phyloP scores from a whole-genome alignment of 2,329 filamentous ascomycete species.

The Exophiala spinifera region DNA sequence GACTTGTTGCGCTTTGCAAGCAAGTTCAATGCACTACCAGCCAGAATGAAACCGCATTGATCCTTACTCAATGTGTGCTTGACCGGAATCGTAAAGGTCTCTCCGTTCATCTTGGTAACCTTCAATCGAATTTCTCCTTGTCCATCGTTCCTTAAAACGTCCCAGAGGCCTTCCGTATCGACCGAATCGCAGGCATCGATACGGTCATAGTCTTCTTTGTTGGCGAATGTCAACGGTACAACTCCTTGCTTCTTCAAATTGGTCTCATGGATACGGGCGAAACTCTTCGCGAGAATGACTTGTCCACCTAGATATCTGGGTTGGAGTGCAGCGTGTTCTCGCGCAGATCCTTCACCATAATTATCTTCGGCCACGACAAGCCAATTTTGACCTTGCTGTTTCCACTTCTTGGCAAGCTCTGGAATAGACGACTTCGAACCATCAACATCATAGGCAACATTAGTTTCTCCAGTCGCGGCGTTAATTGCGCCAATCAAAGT shows the following conservation, averaged over 20 bases:
- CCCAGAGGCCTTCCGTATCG: slow-evolving; percentile 74
- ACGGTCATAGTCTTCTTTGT: slow-evolving; percentile 82
- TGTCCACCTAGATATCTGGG: slow-evolving; percentile 85
- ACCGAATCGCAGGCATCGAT: slow-evolving; percentile 83
- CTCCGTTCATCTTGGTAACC: slow-evolving; percentile 63
- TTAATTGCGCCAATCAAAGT: slow-evolving; percentile 94
- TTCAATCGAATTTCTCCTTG: slow-evolving; percentile 69
- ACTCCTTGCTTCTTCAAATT: slow-evolving; percentile 98
- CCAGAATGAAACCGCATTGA: slow-evolving; percentile 87
- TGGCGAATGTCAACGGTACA: slow-evolving; percentile 83
- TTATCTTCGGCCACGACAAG: slow-evolving; percentile 96
- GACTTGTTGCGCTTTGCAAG: slow-evolving; percentile 54
- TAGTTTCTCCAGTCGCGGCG: slow-evolving; percentile 87
- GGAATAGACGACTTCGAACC: slow-evolving; percentile 75
- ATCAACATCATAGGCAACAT: slow-evolving; percentile 83
- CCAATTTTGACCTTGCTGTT: slow-evolving; percentile 72
- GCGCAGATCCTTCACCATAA: slow-evolving; percentile 86
- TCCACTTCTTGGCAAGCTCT: slow-evolving; percentile 82
- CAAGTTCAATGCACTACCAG: slow-evolving; percentile 89
- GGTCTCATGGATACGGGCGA: slow-evolving; percentile 91
- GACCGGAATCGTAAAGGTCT: slow-evolving; percentile 68
- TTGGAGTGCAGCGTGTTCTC: slow-evolving; percentile 86
- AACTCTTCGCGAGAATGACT: slow-evolving; percentile 79
- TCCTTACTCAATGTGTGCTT: slow-evolving; percentile 85
- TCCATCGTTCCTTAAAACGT: slow-evolving; percentile 76